Evolutionary conservation across 2,329 filamentous ascomycete genomes (phyloP).

Genomic region (Geosmithia putterillii): DNA sequence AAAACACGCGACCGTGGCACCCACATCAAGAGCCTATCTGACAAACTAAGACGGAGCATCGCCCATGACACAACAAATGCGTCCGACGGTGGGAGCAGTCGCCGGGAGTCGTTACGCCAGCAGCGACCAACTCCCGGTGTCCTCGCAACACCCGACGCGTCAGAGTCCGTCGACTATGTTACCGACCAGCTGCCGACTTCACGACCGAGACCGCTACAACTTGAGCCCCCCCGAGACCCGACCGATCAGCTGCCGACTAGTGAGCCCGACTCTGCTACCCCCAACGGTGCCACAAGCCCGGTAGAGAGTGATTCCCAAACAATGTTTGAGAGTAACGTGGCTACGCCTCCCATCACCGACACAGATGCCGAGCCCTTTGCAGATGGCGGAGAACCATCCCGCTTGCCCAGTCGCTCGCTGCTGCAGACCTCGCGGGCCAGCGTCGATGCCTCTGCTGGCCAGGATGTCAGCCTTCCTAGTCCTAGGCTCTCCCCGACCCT

Average conservation of each 20-base stretch:
- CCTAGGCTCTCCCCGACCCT: conserved; percentile 88
- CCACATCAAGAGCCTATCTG: conserved; percentile 15
- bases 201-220: conserved; percentile 25
- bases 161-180: conserved; percentile 23
- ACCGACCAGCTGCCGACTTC: conserved; percentile 17
- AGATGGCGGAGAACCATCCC: conserved; percentile 31
- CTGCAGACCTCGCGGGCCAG: conserved; percentile 27
- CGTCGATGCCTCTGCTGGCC: conserved; percentile 59
- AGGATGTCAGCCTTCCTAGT: conserved; percentile 88
- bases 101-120: not conserved
- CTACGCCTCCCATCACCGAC: conserved; percentile 66
- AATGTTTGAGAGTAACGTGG: conserved; percentile 50
- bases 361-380: conserved; percentile 26
- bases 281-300: conserved; percentile 37
- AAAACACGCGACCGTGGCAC: not conserved
- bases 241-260: not conserved
- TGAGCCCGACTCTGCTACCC: not conserved
- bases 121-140: conserved; percentile 13
- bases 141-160: conserved; percentile 46
- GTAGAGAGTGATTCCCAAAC: conserved; percentile 43
- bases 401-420: conserved; percentile 30
- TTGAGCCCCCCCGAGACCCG: conserved; percentile 27
- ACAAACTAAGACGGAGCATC: conserved; percentile 18
- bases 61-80: not conserved
- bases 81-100: not conserved